Evolutionary conservation across 176 grass and related monocot species (phyloP).

Genomic region (Oryza rufipogon): DNA sequence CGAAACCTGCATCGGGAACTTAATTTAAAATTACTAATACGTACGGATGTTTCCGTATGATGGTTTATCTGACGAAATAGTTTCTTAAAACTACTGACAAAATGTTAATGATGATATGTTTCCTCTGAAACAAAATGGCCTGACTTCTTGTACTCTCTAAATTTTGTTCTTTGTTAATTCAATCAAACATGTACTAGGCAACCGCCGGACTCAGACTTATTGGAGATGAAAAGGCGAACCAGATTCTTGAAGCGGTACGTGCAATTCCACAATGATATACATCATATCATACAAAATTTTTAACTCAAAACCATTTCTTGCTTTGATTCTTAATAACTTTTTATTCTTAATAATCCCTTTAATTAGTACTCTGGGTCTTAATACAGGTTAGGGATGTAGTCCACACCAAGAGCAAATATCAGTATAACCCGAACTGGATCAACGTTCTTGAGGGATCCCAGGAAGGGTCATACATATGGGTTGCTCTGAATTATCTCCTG

Average conservation of each 20-base stretch:
- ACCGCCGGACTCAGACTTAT: constrained; percentile 47
- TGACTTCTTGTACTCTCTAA: no score
- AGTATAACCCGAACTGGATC: constrained; percentile 49
- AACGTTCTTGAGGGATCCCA: constrained; percentile 52
- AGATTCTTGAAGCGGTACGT: constrained; percentile 55
- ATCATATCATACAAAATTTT: no score
- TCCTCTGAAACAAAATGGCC: not conserved
- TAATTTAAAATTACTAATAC: not conserved
- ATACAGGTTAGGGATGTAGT: constrained; percentile 49
- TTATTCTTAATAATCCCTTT: no score
- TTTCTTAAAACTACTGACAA: not conserved
- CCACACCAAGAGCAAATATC: constrained; percentile 46
- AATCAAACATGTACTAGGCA: constrained; percentile 26
- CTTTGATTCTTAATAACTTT: no score
- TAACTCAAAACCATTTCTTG: not conserved
- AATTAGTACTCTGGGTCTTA: not conserved
- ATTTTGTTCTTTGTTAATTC: no score
- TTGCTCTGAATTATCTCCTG: constrained; percentile 63
- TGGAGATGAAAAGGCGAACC: constrained; percentile 41
- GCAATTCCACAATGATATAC: no score
- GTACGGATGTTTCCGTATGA: not conserved
- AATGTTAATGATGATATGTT: not conserved
- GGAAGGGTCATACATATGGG: constrained; percentile 70
- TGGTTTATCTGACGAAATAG: not conserved
- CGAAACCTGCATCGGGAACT: not conserved